Evolutionary conservation across 371 early-diverging fungal genomes (phyloP), one percentile per base, ranked within the genome.

Genomic region (Syncephalastrum monosporum): DNA sequence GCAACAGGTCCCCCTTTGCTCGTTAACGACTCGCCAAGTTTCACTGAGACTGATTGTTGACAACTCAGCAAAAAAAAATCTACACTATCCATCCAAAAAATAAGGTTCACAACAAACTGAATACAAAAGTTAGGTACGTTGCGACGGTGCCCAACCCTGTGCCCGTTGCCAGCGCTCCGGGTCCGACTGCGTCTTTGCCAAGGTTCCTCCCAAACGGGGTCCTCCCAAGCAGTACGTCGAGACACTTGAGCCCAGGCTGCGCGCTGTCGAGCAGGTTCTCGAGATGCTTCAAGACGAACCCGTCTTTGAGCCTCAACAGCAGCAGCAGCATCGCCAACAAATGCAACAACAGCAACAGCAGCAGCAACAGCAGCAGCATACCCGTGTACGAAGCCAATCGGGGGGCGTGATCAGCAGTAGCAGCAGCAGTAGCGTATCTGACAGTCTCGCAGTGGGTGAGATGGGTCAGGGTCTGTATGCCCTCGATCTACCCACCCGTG

Each of bases 131-230:
- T 50, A 79, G 79, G 74, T 79, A 14, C 72, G 71, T 48, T 79
- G 79, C 53, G 72, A 79, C 65, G 79, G 79, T 27, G 75, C 67
- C 29, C 72, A 72, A 41, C 79, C 79, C 42, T 79, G 76, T 43
- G 57, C 53, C 42, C 70, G 76, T 23, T 79, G 79, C 57, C 69
- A 65, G 57, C 68, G 67, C 49, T 61, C 72, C 25, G 50, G 65
- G 6, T 59, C 61, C 33, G 71, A 69, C 42, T 79, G 79, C 56
- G 61, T 67, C n/a, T 79, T 70, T 60, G 76, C 63, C 43, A 79
- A 66, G 17, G 67, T 67, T 12, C 54, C 68, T 41, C 70, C 74
- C 42, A 65, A 68, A 54, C 61, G 73, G 19, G 73, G 74, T 12
- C 73, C 79, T 25, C 74, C 75, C 12, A 78, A 73, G 50, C 69